These are phyloP conservation scores for Bacidia rubella DNA, from an alignment of 495 filamentous ascomycete genomes.

Conservation along the genomic window DNA sequence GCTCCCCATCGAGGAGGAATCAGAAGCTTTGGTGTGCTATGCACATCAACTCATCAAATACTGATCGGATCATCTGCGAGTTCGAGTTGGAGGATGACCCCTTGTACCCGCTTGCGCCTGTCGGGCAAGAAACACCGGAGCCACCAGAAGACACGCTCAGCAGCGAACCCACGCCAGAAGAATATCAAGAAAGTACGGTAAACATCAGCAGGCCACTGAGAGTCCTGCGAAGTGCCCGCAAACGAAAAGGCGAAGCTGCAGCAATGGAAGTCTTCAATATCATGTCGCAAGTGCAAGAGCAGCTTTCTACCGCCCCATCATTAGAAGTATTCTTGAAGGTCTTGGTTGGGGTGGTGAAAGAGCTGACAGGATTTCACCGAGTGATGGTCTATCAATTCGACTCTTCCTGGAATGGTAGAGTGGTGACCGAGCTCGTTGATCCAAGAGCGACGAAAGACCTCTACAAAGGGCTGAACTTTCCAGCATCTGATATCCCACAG, in stretches of 20 bases:
- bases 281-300: slow-evolving; percentile 74
- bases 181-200: slow-evolving; percentile 59
- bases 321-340: slow-evolving; percentile 59
- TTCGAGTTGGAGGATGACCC: slow-evolving; percentile 82
- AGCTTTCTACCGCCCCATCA: slow-evolving; percentile 53
- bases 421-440: slow-evolving; percentile 81
- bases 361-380: slow-evolving; percentile 83
- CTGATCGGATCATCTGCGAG: slow-evolving; percentile 72
- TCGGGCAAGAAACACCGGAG: slow-evolving; percentile 41
- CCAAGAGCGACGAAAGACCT: slow-evolving; percentile 67
- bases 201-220: slow-evolving; percentile 64
- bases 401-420: slow-evolving; percentile 63
- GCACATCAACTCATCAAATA: slow-evolving; percentile 52
- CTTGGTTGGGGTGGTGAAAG: slow-evolving; percentile 65
- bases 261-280: slow-evolving; percentile 93
- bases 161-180: slow-evolving; percentile 53
- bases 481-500: slow-evolving; percentile 79
- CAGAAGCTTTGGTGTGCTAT: slow-evolving; percentile 82
- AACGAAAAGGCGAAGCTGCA: slow-evolving; percentile 67
- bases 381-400: slow-evolving; percentile 95
- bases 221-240: slow-evolving; percentile 63
- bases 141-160: slow-evolving; percentile 61
- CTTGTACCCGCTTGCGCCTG: slow-evolving; percentile 50
- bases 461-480: slow-evolving; percentile 83
- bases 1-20: slow-evolving; percentile 33